Evolutionary conservation across 352 stramenopile genomes (phyloP), one percentile per base, ranked within the genome.

Genomic region (Phytopythium sindhum): DNA sequence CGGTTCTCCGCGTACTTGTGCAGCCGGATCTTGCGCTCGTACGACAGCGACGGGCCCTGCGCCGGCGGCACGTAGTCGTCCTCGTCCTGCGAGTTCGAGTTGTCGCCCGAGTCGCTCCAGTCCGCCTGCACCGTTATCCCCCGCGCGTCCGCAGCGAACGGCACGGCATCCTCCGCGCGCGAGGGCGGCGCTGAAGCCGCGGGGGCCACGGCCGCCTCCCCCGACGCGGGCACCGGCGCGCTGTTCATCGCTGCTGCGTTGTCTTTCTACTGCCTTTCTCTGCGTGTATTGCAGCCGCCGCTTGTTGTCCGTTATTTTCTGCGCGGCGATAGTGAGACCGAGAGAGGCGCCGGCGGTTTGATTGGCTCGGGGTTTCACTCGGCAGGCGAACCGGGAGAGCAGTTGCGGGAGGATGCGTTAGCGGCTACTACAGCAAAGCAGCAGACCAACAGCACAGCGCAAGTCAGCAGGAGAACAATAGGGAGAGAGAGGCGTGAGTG

Each of bases 1-100:
- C 85, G 81, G 69, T 94, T 94, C 67, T 94, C 85, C 15, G 85
- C 85, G 63, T 94, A 92, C 66, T 92, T 92, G 70, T 91, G 85
- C 19, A 92, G 66, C 2, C 85, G 83, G 56, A 94, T 92, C 59
- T 92, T 91, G 64, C 85, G 83, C 55, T 92, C 83, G 63, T 92
- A 94, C 35, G 85, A 94, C 21, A 94, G 81, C 54, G 85, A 94
- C 57, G 85, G 83, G 2, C 80, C 85, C 58, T 94, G 84, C 26
- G 78, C 69, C 6, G 70, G 68, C 56, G 78, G 61, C 44, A 84
- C 73, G 59, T 74, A 83, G 48, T 78, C 77, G 41, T 90, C 81
- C 42, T 85, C 74, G 14, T 74, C 73, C 24, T 88, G 78, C 23
- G 72, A 75, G 56, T 51, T 51, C 37, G 56, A 61, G 52, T 80